Evolutionary conservation across 805 yeast species (phyloP).

Genomic region (Grigorovia humatica): DNA sequence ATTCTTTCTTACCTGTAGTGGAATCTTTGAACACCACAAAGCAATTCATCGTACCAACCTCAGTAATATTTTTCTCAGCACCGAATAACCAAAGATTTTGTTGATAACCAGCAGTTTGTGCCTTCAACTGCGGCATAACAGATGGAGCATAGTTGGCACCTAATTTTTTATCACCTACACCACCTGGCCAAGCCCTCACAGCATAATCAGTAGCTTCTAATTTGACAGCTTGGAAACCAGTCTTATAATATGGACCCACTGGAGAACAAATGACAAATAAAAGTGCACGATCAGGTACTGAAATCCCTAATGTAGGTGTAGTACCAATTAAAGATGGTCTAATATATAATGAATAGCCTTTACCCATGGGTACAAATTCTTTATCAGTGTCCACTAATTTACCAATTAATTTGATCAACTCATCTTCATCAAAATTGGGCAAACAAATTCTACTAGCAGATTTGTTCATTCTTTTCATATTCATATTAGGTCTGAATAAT

Average conservation of each 20-base stretch:
- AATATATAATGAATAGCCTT: constrained; percentile 83
- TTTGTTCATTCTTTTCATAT: constrained; percentile 81
- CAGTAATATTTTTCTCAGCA: constrained; percentile 75
- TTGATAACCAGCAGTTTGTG: constrained; percentile 82
- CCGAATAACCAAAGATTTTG: constrained; percentile 96
- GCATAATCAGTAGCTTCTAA: constrained; percentile 93
- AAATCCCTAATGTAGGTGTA: constrained; percentile 75
- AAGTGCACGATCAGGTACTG: constrained; percentile 68
- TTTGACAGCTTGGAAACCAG: constrained; percentile 93
- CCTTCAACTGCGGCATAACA: constrained; percentile 78
- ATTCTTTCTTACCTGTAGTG: constrained; percentile 70
- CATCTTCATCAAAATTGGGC: constrained; percentile 75
- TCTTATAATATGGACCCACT: constrained; percentile 89
- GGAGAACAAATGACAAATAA: constrained; percentile 86
- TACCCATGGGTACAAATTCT: constrained; percentile 67
- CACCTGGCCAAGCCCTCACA: constrained; percentile 98
- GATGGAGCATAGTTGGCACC: constrained; percentile 98
- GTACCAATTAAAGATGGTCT: constrained; percentile 96
- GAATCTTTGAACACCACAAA: constrained; percentile 74
- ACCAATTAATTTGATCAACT: constrained; percentile 62
- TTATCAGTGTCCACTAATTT: constrained; percentile 65
- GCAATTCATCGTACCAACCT: constrained; percentile 95
- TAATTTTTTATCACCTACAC: constrained; percentile 87
- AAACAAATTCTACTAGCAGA: constrained; percentile 85
- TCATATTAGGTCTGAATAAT: constrained; percentile 81